Percentiles rank a stretch among this genome's conserved stretches.
phyloP scores from a whole-genome alignment of 2,329 filamentous ascomycete genomes.

The Cyphellophora europaea region DNA sequence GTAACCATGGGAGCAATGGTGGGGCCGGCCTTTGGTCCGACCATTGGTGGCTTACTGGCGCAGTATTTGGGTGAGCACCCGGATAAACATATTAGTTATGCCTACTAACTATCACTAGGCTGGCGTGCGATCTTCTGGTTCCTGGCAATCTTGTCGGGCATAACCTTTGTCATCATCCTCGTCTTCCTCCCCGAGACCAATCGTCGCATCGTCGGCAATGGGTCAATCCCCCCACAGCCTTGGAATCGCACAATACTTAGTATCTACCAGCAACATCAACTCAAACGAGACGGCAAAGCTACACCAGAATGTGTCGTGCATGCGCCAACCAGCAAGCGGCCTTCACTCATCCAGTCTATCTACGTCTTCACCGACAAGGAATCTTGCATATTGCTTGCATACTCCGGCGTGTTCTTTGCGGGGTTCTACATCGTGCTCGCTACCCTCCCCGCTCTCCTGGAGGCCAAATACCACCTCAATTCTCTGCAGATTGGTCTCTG shows the following conservation, averaged over 20 bases:
- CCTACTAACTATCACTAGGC: too few species aligned
- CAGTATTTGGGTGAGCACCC: conserved; percentile 41
- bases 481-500: conserved; percentile 34
- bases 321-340: conserved; percentile 2
- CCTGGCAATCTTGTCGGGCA: conserved; percentile 36
- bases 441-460: conserved; percentile 35
- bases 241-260: conserved; percentile 25
- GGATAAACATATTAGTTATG: too few species aligned
- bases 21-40: conserved; percentile 39
- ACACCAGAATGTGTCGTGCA: too few species aligned
- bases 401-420: conserved; percentile 31
- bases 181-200: conserved; percentile 28
- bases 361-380: conserved; percentile 26
- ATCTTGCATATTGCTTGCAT: conserved; percentile 24
- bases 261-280: conserved; percentile 5
- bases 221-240: conserved; percentile 24
- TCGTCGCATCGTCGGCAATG: conserved; percentile 29
- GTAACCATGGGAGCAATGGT: conserved; percentile 24
- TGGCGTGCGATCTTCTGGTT: conserved; percentile 51
- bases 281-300: background rate
- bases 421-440: conserved; percentile 37
- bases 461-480: conserved; percentile 34
- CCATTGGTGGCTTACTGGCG: conserved; percentile 40
- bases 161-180: conserved; percentile 17
- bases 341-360: conserved; percentile 13